Evolutionary conservation across 140 eudicot species (phyloP).

Genomic region (Artemisia princeps): DNA sequence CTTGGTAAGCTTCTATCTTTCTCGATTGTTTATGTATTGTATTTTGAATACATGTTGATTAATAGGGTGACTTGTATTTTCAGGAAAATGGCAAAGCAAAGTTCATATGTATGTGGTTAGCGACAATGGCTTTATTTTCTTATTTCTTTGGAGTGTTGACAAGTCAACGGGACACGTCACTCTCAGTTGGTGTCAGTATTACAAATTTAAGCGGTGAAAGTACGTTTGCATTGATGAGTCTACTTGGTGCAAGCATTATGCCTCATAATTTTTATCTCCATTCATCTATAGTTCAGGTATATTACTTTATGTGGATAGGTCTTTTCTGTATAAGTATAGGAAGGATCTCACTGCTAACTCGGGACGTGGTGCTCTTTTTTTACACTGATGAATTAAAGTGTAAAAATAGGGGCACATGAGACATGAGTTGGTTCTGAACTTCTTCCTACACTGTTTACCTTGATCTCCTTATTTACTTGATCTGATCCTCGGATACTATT

Average conservation of each 20-base stretch:
- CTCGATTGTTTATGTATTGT: neutral
- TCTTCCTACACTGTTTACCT: neutral
- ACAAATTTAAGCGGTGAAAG: slow-evolving; percentile 66
- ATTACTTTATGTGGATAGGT: slow-evolving; percentile 6
- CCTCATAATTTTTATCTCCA: slow-evolving; percentile 95
- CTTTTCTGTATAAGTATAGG: too few species aligned
- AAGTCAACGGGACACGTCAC: slow-evolving; percentile 58
- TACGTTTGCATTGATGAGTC: slow-evolving; percentile 69
- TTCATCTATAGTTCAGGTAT: slow-evolving; percentile 87
- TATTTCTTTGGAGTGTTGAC: slow-evolving; percentile 56
- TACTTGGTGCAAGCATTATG: slow-evolving; percentile 87
- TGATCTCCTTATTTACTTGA: neutral
- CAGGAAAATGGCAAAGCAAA: slow-evolving; percentile 67
- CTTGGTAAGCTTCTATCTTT: slow-evolving; percentile 41
- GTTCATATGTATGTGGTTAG: slow-evolving; percentile 48
- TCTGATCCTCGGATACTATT: neutral
- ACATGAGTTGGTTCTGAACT: too few species aligned
- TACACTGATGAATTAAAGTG: too few species aligned
- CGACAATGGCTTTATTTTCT: slow-evolving; percentile 41
- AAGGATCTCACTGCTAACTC: too few species aligned
- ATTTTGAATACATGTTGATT: neutral
- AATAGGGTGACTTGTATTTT: neutral
- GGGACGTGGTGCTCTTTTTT: too few species aligned
- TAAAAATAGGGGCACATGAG: too few species aligned
- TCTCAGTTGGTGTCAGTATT: slow-evolving; percentile 45